Conservation (phyloP, 23 red algal genomes). For the Agarophyton chilense region DNA sequence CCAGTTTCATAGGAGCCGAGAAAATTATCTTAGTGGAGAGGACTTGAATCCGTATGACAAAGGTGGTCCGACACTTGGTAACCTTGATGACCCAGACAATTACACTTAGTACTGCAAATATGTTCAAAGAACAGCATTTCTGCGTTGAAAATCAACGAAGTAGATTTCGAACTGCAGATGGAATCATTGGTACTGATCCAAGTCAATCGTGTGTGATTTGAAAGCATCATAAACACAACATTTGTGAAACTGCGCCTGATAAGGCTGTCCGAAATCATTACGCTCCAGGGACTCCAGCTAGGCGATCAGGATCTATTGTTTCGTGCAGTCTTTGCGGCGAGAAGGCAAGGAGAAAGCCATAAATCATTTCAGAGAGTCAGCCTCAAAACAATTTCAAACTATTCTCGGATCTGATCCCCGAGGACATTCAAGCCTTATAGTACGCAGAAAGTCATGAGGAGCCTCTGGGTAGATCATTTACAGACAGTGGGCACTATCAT, state of each 20-base stretch:
- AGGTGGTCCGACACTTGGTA: too few relatives aligned
- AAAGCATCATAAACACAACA: neutral
- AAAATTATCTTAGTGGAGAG: too few relatives aligned
- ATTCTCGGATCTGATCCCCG: neutral
- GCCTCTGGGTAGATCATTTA: neutral
- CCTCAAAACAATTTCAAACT: neutral
- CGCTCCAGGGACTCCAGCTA: neutral
- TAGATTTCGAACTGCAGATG: neutral
- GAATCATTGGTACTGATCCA: neutral
- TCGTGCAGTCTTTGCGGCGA: neutral
- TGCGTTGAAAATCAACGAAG: neutral
- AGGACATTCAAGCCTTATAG: neutral
- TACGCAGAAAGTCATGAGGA: neutral
- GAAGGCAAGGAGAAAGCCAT: neutral
- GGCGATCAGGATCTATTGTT: neutral
- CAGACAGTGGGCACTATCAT: neutral
- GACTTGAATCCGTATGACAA: too few relatives aligned
- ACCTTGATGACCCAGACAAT: too few relatives aligned
- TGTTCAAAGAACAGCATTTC: too few relatives aligned
- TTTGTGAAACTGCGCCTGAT: neutral
- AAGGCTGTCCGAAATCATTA: neutral
- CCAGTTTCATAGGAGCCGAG: too few relatives aligned
- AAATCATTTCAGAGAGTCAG: too few relatives aligned
- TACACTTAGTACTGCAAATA: too few relatives aligned
- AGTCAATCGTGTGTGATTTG: neutral